Evolutionary conservation across 441 rosid species (phyloP).

Genomic region (Arabidopsis hybrid): DNA sequence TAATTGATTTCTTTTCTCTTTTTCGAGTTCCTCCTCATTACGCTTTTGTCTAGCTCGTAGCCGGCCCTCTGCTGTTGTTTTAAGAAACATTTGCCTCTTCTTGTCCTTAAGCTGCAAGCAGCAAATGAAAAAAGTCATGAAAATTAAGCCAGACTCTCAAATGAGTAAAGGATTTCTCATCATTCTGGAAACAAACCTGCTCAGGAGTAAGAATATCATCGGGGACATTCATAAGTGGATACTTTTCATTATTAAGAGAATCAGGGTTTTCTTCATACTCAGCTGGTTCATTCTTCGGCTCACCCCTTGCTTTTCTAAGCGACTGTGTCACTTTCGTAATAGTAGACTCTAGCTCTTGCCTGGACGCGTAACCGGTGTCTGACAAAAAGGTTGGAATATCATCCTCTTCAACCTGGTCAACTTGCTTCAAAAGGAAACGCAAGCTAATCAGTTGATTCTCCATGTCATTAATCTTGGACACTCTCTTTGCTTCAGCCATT

Average conservation of each 20-base stretch:
- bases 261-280: constrained; percentile 81
- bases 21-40: constrained; percentile 75
- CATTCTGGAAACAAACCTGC: constrained; percentile 58
- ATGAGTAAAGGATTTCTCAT: constrained; percentile 20
- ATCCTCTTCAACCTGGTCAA: constrained; percentile 70
- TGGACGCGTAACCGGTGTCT: constrained; percentile 80
- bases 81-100: constrained; percentile 80
- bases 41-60: constrained; percentile 92
- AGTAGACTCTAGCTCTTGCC: constrained; percentile 82
- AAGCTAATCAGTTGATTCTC: constrained; percentile 82
- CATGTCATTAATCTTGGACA: constrained; percentile 78
- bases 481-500: constrained; percentile 97
- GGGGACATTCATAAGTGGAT: constrained; percentile 73
- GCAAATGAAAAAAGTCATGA: background rate
- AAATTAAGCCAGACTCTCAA: constrained; percentile 2
- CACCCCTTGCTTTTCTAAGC: constrained; percentile 86
- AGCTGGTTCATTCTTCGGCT: constrained; percentile 72
- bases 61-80: constrained; percentile 85
- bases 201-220: constrained; percentile 81
- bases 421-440: constrained; percentile 84
- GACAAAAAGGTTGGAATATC: constrained; percentile 73
- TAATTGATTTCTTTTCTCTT: constrained; percentile 74
- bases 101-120: constrained; percentile 81
- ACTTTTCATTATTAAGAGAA: constrained; percentile 61
- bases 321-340: constrained; percentile 64